Base-by-base conservation (phyloP, 805 yeast genomes). In the Ogataea paradorogensis region DNA sequence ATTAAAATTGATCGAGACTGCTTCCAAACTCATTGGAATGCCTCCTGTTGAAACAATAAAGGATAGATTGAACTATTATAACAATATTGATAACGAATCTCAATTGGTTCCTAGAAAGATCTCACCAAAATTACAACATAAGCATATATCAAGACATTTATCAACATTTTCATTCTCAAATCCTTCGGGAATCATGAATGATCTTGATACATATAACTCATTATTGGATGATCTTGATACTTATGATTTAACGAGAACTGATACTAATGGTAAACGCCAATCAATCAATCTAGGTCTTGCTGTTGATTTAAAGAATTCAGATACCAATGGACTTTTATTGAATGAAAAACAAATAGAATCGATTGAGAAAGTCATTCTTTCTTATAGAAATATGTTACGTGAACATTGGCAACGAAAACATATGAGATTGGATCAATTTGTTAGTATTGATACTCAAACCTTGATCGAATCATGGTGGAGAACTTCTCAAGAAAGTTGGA, bases 31-130 rank as follows among this genome's bases (percentile, higher is more conserved):
- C 33, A 72, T 82, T 20, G 72, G 77, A 3, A 66, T 63, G 28
- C 81, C 82, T 4, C 74, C 80, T 25, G 65, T 69, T 22, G 79
- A 70, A 52, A 59, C 66, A 18, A 51, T 48, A 23, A 55, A 52
- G 35, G 64, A 59, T 31, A 47, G 49, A 15, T 44, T 62, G 26
- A 59, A 59, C 40, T 62, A 59, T 45, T 63, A 65, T 42, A 53
- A 46, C 48, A 61, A 54, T 42, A 58, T 62, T 30, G 66, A 60
- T 28, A 55, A 59, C 42, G 63, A 59, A 11, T 52, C 63, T 24
- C 87, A 81, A 51, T 59, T 82, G 42, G 69, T 77, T n/a, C 68
- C 71, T 21, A 66, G 83, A 55, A 73, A 70, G 45, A 73, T 78
- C 21, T 59, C 66, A 9, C 59, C 66, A 10, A 59, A 59, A 29